A percentile compares a stretch with the other conserved stretches of the same genome.
Evolutionary conservation across 2,329 filamentous ascomycete species (phyloP).

Genomic region (Alternaria arborescens): DNA sequence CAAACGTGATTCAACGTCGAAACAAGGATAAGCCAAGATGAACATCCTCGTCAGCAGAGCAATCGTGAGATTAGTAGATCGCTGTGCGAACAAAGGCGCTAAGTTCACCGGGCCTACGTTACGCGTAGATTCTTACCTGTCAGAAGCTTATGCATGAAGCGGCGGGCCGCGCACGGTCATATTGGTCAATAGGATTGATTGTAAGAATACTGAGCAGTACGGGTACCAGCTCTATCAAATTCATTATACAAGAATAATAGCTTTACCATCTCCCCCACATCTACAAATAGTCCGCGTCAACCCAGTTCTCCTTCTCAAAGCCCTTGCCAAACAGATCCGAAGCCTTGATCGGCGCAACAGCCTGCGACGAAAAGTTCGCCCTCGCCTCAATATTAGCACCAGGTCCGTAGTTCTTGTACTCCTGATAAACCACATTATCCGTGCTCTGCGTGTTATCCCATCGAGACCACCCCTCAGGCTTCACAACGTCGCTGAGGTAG

Average conservation of each 20-base stretch:
- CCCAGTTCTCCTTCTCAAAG: constrained; percentile 28
- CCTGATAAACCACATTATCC: constrained; percentile 23
- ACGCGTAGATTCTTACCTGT: no score
- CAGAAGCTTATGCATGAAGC: no score
- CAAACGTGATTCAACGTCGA: no score
- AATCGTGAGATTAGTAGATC: no score
- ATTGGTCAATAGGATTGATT: background rate
- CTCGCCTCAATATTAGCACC: constrained; percentile 14
- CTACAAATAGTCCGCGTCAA: constrained; percentile 23
- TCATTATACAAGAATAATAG: background rate
- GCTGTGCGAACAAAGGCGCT: no score
- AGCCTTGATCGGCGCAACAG: constrained; percentile 9
- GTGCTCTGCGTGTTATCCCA: constrained; percentile 30
- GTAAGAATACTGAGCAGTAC: background rate
- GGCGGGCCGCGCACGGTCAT: no score
- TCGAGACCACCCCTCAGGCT: constrained; percentile 63
- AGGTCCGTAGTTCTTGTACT: constrained; percentile 30
- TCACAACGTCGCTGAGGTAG: constrained; percentile 63
- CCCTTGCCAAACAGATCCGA: constrained; percentile 20
- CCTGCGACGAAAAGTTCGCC: constrained; percentile 21
- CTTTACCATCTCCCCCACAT: fast-evolving
- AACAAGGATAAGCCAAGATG: no score
- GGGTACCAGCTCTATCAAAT: background rate
- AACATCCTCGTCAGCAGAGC: no score
- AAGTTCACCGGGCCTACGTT: no score